Conservation (phyloP, 352 stramenopile genomes). For the Globisporangium ultimum region DNA sequence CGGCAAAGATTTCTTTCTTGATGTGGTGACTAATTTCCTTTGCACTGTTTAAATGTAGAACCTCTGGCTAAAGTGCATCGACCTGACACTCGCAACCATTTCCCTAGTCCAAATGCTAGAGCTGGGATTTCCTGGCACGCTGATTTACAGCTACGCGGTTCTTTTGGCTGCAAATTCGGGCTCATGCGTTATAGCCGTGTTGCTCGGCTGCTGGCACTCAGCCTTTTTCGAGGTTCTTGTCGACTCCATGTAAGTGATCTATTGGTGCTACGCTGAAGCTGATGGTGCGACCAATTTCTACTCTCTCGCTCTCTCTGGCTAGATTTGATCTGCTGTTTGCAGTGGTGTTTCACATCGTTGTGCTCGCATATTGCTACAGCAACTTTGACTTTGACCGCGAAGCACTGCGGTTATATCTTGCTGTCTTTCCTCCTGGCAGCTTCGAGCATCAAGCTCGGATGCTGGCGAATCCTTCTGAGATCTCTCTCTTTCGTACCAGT, state of each 20-base stretch:
- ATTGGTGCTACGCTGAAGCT: too few relatives aligned
- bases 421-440: slow-evolving; percentile 7
- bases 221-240: slow-evolving; percentile 32
- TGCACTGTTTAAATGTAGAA: slow-evolving; percentile 19
- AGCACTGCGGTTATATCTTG: slow-evolving; percentile 1
- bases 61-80: slow-evolving; percentile 25
- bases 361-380: slow-evolving; percentile 25
- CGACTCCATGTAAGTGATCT: slow-evolving; percentile 21
- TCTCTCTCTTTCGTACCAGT: slow-evolving; percentile 22
- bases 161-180: slow-evolving; percentile 23
- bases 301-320: neutral
- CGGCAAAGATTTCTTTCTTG: too few relatives aligned
- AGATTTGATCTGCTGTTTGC: slow-evolving; percentile 31
- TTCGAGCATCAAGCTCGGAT: slow-evolving; percentile 34
- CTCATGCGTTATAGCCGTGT: slow-evolving; percentile 21
- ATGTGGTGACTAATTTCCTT: neutral
- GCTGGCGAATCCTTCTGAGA: slow-evolving; percentile 22
- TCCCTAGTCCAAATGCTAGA: slow-evolving; percentile 27
- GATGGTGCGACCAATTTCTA: neutral
- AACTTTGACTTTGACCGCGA: slow-evolving; percentile 30
- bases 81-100: slow-evolving; percentile 26
- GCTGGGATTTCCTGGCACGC: slow-evolving; percentile 17
- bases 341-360: slow-evolving; percentile 23
- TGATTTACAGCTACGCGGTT: slow-evolving; percentile 18
- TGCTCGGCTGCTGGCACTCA: slow-evolving; percentile 10